phyloP scores from a whole-genome alignment of 306 rosid species.

The Purshia tridentata region DNA sequence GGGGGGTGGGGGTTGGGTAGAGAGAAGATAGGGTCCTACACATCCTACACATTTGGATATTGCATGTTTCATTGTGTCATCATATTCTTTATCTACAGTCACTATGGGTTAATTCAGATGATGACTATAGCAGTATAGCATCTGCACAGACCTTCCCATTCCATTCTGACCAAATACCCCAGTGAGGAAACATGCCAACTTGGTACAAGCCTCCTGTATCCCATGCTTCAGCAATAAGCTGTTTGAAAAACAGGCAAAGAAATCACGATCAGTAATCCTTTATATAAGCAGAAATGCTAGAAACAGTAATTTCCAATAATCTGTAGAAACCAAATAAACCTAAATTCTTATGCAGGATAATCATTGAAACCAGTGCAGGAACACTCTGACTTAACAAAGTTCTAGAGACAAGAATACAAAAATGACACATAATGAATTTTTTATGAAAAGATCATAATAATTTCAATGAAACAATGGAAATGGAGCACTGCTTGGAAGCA shows the following conservation, averaged over 20 bases:
- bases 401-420: neutral
- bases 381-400: neutral
- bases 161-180: constrained; percentile 99
- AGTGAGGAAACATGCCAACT: constrained; percentile 93
- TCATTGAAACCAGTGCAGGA: neutral
- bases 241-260: constrained; percentile 30
- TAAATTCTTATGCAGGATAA: constrained; percentile 2
- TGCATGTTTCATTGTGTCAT: neutral
- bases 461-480: neutral
- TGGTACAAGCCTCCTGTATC: constrained; percentile 96
- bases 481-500: neutral
- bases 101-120: neutral
- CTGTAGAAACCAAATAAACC: neutral
- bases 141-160: constrained; percentile 84
- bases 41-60: neutral
- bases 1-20: too few relatives aligned
- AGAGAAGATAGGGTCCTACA: neutral
- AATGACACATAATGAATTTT: neutral
- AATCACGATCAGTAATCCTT: constrained; percentile 10
- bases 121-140: constrained; percentile 21
- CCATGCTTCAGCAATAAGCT: constrained; percentile 99
- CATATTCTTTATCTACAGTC: neutral
- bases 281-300: neutral
- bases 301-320: neutral
- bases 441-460: neutral